Percentiles rank a stretch among this genome's conserved stretches.
Evolutionary conservation across 2,329 filamentous ascomycete species (phyloP).

Genomic region (Phaeosphaeria sp.): DNA sequence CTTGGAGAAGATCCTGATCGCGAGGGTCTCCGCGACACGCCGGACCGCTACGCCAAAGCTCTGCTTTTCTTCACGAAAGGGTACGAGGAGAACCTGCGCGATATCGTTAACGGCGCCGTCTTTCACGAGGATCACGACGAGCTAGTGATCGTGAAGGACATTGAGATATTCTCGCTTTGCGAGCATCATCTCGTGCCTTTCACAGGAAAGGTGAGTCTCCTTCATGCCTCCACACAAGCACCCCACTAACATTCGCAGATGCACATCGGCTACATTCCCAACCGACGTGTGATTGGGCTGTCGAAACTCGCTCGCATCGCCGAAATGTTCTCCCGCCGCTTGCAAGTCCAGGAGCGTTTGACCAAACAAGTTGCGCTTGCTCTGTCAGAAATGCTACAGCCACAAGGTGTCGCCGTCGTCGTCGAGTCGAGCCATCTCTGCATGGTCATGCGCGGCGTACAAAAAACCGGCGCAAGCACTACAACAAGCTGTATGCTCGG

Average conservation of each 20-base stretch:
- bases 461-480: conserved; percentile 86
- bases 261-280: conserved; percentile 98
- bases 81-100: conserved; percentile 91
- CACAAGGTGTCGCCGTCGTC: conserved; percentile 93
- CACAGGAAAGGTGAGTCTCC: conserved; percentile 76
- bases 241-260: conserved; percentile 64
- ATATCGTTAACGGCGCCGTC: conserved; percentile 91
- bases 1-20: conserved; percentile 71
- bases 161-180: conserved; percentile 92
- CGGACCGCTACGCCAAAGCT: conserved; percentile 90
- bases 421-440: conserved; percentile 97
- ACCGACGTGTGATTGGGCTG: conserved; percentile 88
- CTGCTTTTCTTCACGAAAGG: conserved; percentile 96
- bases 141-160: conserved; percentile 97
- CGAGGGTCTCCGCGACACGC: conserved; percentile 70
- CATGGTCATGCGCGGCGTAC: conserved; percentile 99
- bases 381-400: conserved; percentile 89
- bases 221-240: neutral
- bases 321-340: conserved; percentile 91
- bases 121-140: conserved; percentile 98
- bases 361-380: conserved; percentile 96
- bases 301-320: conserved; percentile 95
- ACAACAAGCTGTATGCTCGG: conserved; percentile 98
- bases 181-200: conserved; percentile 98
- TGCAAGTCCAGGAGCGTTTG: conserved; percentile 95